Evolutionary conservation across 192 early-diverging fungal genomes (phyloP), one percentile per base, ranked within the genome.

Genomic region (Entophlyctis luteolus): DNA sequence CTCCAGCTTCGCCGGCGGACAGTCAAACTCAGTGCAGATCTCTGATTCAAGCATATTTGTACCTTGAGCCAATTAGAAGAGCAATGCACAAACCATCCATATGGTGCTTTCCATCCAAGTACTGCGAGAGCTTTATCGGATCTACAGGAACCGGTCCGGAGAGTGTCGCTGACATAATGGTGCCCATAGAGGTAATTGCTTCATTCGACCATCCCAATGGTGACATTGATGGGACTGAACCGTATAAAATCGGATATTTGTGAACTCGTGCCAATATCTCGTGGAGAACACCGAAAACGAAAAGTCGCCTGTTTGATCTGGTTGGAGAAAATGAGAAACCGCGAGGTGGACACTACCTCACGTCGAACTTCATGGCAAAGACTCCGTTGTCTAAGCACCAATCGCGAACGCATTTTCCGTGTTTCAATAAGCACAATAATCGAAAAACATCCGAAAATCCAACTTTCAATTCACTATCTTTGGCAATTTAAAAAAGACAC

Each of bases 211-310:
- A n/a, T n/a, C n/a, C n/a, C n/a, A n/a, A n/a, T n/a, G n/a, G n/a
- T n/a, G n/a, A n/a, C n/a, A n/a, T n/a, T n/a, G n/a, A n/a, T n/a
- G n/a, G 20, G 23, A 31, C 16, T 20, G 28, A 14, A 14, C 34
- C 36, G 34, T 27, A 59, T 23, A 56, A 85, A 1, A 84, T 62
- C 2, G 96, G 96, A 71, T 94, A 98, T 72, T 91, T 93, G 70
- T 98, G 90, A 18, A 99, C 87, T 1, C 96, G 84, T 50, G 88
- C 86, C 5, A 99, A 59, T 57, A 97, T 81, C 1, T 81, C 78
- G 56, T 96, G 89, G 59, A 95, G 81, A 0, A 94, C 83, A 2
- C 95, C 96, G 84, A 93, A 99, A 0, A 92, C 79, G 14, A 99
- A 84, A 54, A 99, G 89, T 16, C 95, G 85, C 27, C 95, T 92